Evolutionary conservation across 495 filamentous ascomycete species (phyloP), one percentile per base, ranked within the genome.

Genomic region (Neurospora sp.): DNA sequence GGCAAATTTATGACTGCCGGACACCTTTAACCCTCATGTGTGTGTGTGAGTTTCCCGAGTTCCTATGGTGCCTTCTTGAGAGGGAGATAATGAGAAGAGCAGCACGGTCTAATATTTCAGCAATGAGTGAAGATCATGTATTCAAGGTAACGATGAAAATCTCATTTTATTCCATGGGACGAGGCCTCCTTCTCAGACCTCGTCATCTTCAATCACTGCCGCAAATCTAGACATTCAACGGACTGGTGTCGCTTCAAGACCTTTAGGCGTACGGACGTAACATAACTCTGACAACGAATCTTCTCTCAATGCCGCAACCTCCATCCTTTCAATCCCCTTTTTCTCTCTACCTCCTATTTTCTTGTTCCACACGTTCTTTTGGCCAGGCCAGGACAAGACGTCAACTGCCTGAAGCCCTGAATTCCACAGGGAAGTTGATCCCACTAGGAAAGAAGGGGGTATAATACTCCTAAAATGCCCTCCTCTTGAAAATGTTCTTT

Each of bases 391-490:
- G n/a, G 11, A 18, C 27, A 7, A 2, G 27, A 31, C 27, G 27
- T 31, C 27, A 31, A 1, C 27, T 1, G 1, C 27, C 27, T 48
- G 5, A 54, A 23, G n/a, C 23, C n/a, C 48, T 59, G 23, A n/a
- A 31, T 31, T 62, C 23, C 46, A 59, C 11, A 59, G 54, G 54
- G 54, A 35, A 62, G 5, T 35, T 4, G 27, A 66, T 72, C 74
- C 71, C 75, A 72, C 27, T 42, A 14, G 48, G 38, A 71, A 35
- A 71, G 71, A 70, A 71, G 37, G 74, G 74, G 76, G 70, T 75
- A 77, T 78, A 66, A 35, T 72, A 72, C 72, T 54, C 72, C 74
- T 73, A 77, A 48, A 74, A 70, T 70, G 62, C 72, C 59, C 69
- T 72, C 54, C 70, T 69, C 42, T 71, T 38, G 35, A 71, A 23